These are phyloP conservation scores for Barnettozyma vustinii DNA, from an alignment of 805 yeast genomes.

Conservation along the genomic window DNA sequence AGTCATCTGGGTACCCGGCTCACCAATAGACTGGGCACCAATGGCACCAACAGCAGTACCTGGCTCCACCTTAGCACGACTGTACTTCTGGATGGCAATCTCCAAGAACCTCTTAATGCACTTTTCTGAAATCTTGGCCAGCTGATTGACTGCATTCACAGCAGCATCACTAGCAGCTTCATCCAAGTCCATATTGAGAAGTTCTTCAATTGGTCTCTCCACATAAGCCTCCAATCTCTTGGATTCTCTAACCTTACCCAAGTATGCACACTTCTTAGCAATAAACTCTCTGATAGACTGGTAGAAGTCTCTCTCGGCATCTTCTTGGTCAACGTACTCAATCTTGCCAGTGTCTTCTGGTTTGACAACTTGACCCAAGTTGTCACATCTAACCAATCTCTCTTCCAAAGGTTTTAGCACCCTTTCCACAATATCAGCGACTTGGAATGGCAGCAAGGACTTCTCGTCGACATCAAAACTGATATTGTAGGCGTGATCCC, in stretches of 20 bases:
- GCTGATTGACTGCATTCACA: constrained; percentile 51
- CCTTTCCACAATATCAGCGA: constrained; percentile 47
- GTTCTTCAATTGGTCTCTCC: constrained; percentile 39
- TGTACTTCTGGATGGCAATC: constrained; percentile 76
- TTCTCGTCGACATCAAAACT: constrained; percentile 52
- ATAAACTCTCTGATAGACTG: constrained; percentile 66
- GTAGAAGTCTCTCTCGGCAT: constrained; percentile 84
- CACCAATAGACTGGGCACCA: constrained; percentile 98
- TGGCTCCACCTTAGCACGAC: constrained; percentile 91
- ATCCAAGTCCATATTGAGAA: constrained; percentile 36
- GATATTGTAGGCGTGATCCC: constrained; percentile 85
- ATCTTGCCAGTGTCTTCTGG: constrained; percentile 42
- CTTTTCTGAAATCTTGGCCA: constrained; percentile 57
- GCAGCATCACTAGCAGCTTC: constrained; percentile 30
- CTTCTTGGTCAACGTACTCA: constrained; percentile 74
- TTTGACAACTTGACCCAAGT: constrained; percentile 51
- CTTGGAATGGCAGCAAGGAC: constrained; percentile 67
- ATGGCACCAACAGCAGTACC: constrained; percentile 99
- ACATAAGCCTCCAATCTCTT: constrained; percentile 44
- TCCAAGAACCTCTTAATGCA: constrained; percentile 63
- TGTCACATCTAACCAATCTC: constrained; percentile 61
- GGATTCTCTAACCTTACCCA: constrained; percentile 52
- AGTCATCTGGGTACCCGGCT: constrained; percentile 98
- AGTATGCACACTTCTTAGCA: constrained; percentile 44
- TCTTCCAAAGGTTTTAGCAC: constrained; percentile 58